Evolutionary conservation across 2,329 filamentous ascomycete genomes (phyloP).

Genomic region (Coniella lustricola): DNA sequence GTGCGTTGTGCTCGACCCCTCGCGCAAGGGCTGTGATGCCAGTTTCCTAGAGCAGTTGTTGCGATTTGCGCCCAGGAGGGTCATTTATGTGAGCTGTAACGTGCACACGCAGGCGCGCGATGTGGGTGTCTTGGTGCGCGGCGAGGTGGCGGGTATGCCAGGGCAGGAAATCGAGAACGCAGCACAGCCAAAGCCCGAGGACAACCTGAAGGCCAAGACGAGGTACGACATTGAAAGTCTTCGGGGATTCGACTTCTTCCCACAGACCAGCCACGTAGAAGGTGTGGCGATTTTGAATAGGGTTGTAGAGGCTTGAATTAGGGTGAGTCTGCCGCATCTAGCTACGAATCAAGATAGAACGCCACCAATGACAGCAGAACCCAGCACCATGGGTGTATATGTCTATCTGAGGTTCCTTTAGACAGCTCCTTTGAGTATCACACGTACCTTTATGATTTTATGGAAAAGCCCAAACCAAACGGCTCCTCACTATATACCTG

Average conservation of each 20-base stretch:
- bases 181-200: slow-evolving; percentile 17
- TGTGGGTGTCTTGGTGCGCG: slow-evolving; percentile 78
- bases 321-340: slow-evolving; percentile 15
- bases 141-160: slow-evolving; percentile 35
- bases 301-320: slow-evolving; percentile 23
- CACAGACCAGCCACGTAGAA: slow-evolving; percentile 70
- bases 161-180: slow-evolving; percentile 21
- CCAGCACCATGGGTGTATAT: no score
- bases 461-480: no score
- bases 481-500: no score
- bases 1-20: slow-evolving; percentile 92
- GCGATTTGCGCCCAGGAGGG: slow-evolving; percentile 65
- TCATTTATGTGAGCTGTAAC: slow-evolving; percentile 95
- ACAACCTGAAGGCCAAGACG: slow-evolving; percentile 27
- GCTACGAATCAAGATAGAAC: no score
- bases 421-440: no score
- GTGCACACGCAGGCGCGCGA: slow-evolving; percentile 96
- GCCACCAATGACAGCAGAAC: no score
- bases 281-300: slow-evolving; percentile 59
- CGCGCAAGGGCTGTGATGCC: slow-evolving; percentile 86
- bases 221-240: slow-evolving; percentile 85
- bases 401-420: no score
- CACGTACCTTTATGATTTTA: no score
- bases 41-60: slow-evolving; percentile 78
- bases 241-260: slow-evolving; percentile 94